Evolutionary conservation across 129 eudicot genomes (phyloP).

Genomic region (Ambrosia artemisiifolia): DNA sequence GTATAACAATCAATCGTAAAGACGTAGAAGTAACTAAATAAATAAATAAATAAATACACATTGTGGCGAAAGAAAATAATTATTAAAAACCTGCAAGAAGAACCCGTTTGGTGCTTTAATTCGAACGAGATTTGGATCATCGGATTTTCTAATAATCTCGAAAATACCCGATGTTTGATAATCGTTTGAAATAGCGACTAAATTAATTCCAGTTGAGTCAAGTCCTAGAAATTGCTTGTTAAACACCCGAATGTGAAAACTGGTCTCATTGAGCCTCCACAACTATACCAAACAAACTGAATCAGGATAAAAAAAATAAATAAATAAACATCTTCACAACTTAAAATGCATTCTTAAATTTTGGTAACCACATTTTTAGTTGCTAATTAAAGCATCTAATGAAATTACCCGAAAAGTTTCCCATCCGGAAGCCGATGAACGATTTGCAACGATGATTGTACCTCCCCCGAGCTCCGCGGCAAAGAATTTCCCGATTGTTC

Average conservation of each 20-base stretch:
- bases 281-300: slow-evolving; percentile 30
- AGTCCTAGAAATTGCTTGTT: slow-evolving; percentile 57
- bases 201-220: slow-evolving; percentile 17
- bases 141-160: slow-evolving; percentile 41
- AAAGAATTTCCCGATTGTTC: slow-evolving; percentile 46
- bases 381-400: background rate
- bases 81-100: slow-evolving; percentile 60
- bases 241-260: slow-evolving; percentile 51
- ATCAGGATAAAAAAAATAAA: background rate
- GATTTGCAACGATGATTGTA: slow-evolving; percentile 55
- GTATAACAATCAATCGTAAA: background rate
- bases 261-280: slow-evolving; percentile 59
- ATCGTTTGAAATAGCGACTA: slow-evolving; percentile 35
- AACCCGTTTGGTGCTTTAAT: slow-evolving; percentile 62
- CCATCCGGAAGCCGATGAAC: slow-evolving; percentile 71
- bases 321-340: background rate
- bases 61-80: too few species aligned
- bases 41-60: background rate
- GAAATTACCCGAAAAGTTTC: slow-evolving; percentile 60
- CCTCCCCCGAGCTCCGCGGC: slow-evolving; percentile 84
- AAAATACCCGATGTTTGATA: slow-evolving; percentile 46
- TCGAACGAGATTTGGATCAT: slow-evolving; percentile 40
- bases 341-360: background rate
- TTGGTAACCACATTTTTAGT: background rate
- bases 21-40: background rate